Base-by-base conservation (phyloP, 768 basidiomycete species). In the Kwoniella sp. region DNA sequence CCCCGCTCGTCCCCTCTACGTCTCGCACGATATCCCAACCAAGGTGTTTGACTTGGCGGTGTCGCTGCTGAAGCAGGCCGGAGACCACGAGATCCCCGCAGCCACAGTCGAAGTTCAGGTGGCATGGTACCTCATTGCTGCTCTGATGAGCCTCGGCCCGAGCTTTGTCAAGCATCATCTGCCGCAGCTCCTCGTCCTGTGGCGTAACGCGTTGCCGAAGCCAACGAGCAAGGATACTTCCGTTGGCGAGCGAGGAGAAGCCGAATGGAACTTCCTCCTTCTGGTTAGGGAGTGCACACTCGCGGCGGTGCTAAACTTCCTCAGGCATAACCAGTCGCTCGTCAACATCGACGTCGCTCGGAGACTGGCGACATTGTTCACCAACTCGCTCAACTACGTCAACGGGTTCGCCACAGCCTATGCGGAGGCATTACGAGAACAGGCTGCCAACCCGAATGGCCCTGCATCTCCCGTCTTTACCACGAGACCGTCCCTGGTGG, bases 131-230 rank as follows among this genome's bases (percentile, higher is more conserved):
- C 77, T 87, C 29, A 88, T 99, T 47, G 84, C 87, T 0, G 85
- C 90, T 0, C 76, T 98, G 25, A 90, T 96, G 88, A 81, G 85
- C 2, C 83, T 95, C 6, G 93, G 92, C 0, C 89, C 88, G 3
- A 87, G 89, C 62, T 95, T 98, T 60, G 90, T 96, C 46, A 84
- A 89, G 15, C 82, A 89, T 0, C 91, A 99, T 71, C 81, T 98
- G 1, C 87, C 92, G 0, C 93, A 96, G 62, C 79, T 98, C 15
- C 80, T 98, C 33, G 89, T 98, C 0, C 81, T 99, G 3, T 99
- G 95, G 95, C 80, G 95, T 27, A 99, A 99, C 62, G 91, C 93
- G 1, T 79, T 99, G 0, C 91, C 95, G 1, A 99, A 98, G 73
- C 86, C 89, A 0, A 91, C 89, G 0, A 86, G 80, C 64, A 95